A percentile compares a stretch with the other conserved stretches of the same genome.
phyloP scores from a whole-genome alignment of 108 stramenopile genomes.

The Nannochloropsis oceanica region DNA sequence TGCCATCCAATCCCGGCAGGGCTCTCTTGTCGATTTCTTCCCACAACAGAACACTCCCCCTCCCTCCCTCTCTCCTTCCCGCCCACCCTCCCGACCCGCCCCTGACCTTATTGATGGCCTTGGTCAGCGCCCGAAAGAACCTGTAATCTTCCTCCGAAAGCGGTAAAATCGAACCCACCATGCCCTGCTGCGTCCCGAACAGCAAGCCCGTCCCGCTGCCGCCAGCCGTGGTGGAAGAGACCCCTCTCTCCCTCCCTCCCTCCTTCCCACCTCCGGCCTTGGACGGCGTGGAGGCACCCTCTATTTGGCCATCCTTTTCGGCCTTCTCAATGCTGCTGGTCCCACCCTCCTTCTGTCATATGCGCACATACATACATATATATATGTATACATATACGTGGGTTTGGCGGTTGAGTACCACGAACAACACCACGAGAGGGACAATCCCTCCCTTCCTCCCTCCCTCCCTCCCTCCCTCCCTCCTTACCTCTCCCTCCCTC shows the following conservation, averaged over 20 bases:
- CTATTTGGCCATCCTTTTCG: background rate
- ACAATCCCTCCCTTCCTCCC: background rate
- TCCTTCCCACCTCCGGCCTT: background rate
- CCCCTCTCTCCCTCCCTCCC: background rate
- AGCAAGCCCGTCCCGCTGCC: slow-evolving; percentile 39
- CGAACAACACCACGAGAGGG: no score
- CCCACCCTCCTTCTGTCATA: background rate
- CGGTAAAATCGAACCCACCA: slow-evolving; percentile 68
- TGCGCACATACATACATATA: no score
- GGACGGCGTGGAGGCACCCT: background rate
- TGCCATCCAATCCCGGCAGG: slow-evolving; percentile 52
- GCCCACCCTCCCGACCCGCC: background rate
- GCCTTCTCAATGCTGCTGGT: background rate
- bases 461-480: background rate
- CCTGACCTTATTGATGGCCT: slow-evolving; percentile 27
- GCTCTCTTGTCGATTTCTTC: no score
- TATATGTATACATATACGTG: no score
- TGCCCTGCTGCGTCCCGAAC: slow-evolving; percentile 86
- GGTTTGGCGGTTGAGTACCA: no score
- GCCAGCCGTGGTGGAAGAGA: background rate
- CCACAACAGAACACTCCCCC: slow-evolving; percentile 60
- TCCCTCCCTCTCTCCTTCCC: background rate
- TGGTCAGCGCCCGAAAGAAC: slow-evolving; percentile 63
- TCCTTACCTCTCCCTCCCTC: background rate
- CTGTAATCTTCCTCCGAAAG: slow-evolving; percentile 62